phyloP scores from a whole-genome alignment of 805 yeast species.

The Kuraishia hungarica region DNA sequence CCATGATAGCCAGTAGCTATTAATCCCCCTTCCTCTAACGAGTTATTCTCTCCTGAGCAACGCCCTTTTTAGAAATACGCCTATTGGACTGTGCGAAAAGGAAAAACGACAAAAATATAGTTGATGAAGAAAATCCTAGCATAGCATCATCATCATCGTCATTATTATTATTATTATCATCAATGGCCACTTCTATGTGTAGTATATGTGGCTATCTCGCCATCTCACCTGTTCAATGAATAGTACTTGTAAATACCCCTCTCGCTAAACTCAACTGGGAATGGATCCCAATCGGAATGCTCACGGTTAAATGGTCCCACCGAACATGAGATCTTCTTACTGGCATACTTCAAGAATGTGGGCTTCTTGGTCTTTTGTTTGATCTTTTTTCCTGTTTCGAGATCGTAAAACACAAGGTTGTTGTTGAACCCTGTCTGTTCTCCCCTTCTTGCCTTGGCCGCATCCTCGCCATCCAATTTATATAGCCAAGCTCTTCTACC shows the following conservation, averaged over 20 bases:
- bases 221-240: slow-evolving; percentile 40
- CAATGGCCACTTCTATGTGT: too few species aligned
- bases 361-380: slow-evolving; percentile 36
- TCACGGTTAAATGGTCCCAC: slow-evolving; percentile 37
- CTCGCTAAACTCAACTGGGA: slow-evolving; percentile 43
- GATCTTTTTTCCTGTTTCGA: slow-evolving; percentile 55
- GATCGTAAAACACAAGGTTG: slow-evolving; percentile 48
- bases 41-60: too few species aligned
- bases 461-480: slow-evolving; percentile 24
- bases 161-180: neutral
- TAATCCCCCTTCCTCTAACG: too few species aligned
- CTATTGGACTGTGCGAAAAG: too few species aligned
- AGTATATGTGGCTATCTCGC: too few species aligned
- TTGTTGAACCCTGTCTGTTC: slow-evolving; percentile 19
- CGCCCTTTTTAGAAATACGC: too few species aligned
- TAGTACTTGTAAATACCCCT: slow-evolving; percentile 53
- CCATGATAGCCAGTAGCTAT: too few species aligned
- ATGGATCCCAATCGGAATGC: slow-evolving; percentile 26
- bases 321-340: slow-evolving; percentile 46
- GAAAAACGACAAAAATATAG: too few species aligned
- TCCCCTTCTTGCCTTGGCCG: slow-evolving; percentile 13
- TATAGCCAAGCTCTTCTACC: slow-evolving; percentile 83
- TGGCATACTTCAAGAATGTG: slow-evolving; percentile 41
- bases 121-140: too few species aligned
- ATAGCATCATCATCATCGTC: neutral